Evolutionary conservation across 2,329 filamentous ascomycete genomes (phyloP).

Genomic region (Pezicula rhizophila): DNA sequence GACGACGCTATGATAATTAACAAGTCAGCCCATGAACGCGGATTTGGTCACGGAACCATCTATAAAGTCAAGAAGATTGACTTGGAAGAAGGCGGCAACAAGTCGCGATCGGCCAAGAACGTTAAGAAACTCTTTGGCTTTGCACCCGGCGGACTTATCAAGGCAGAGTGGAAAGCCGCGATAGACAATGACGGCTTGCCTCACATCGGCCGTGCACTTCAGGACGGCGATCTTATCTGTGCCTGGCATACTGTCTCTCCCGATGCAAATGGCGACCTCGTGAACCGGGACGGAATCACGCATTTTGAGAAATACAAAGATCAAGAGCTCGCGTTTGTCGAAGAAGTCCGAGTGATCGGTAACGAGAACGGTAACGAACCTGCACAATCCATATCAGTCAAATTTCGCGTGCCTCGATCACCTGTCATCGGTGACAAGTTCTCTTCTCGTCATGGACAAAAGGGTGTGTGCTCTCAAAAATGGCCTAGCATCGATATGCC

Average conservation of each 20-base stretch:
- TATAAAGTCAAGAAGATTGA: slow-evolving; percentile 96
- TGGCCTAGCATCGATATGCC: slow-evolving; percentile 94
- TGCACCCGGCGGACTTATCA: slow-evolving; percentile 68
- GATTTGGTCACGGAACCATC: slow-evolving; percentile 91
- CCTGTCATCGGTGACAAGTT: slow-evolving; percentile 98
- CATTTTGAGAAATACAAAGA: slow-evolving; percentile 95
- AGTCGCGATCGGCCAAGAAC: slow-evolving; percentile 58
- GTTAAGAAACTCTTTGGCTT: slow-evolving; percentile 87
- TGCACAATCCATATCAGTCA: slow-evolving; percentile 83
- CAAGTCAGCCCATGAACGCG: slow-evolving; percentile 92
- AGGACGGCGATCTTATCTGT: slow-evolving; percentile 77
- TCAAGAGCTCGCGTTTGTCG: slow-evolving; percentile 77
- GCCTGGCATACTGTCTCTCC: slow-evolving; percentile 85
- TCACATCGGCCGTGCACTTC: slow-evolving; percentile 68
- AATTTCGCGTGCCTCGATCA: slow-evolving; percentile 82
- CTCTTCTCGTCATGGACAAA: slow-evolving; percentile 96
- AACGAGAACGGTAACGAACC: slow-evolving; percentile 78
- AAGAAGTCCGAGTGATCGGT: slow-evolving; percentile 88
- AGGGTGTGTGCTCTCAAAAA: slow-evolving; percentile 93
- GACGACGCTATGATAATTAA: slow-evolving; percentile 99
- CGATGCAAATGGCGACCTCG: slow-evolving; percentile 69
- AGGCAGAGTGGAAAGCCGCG: slow-evolving; percentile 61
- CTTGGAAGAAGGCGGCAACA: slow-evolving; percentile 69
- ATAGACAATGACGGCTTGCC: slow-evolving; percentile 88
- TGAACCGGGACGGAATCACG: slow-evolving; percentile 81